These are phyloP conservation scores for Teunomyces panamensis DNA, from an alignment of 805 yeast species.

Conservation along the genomic window DNA sequence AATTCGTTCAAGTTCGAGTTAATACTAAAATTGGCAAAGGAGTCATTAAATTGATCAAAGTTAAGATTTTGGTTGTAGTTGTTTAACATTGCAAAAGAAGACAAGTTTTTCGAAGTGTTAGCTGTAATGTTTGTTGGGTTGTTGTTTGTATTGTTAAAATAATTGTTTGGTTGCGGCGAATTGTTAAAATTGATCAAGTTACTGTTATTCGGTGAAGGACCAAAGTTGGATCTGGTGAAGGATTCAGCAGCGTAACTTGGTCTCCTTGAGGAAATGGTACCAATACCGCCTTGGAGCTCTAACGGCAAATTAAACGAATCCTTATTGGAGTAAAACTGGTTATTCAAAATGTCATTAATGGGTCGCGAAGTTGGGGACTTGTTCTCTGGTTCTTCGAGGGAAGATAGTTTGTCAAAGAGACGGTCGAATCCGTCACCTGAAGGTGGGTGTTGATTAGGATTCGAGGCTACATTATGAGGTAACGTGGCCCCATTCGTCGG, in stretches of 20 bases:
- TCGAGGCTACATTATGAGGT: conserved; percentile 2
- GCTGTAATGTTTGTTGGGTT: conserved; percentile 1
- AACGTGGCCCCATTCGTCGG: not conserved
- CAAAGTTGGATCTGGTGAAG: conserved; percentile 37
- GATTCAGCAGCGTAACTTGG: conserved; percentile 74
- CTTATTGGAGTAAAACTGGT: conserved; percentile 6
- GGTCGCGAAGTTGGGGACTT: conserved; percentile 11
- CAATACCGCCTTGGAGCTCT: conserved; percentile 64
- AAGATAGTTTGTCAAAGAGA: conserved; percentile 22
- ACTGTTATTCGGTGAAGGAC: conserved; percentile 7
- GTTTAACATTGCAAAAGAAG: conserved; percentile 29
- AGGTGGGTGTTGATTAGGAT: conserved; percentile 1
- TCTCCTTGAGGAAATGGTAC: conserved; percentile 62
- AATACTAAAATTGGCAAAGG: conserved; percentile 28
- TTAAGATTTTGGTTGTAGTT: conserved; percentile 21
- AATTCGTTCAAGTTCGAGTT: conserved; percentile 36
- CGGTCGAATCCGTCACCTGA: conserved; percentile 16
- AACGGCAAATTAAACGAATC: conserved; percentile 49
- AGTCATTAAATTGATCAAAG: conserved; percentile 28
- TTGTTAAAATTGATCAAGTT: conserved; percentile 1
- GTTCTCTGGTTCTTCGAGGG: conserved; percentile 13
- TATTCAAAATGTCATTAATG: conserved; percentile 5
- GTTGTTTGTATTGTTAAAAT: not conserved
- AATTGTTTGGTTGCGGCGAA: not conserved
- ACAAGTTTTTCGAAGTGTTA: conserved; percentile 15